Evolutionary conservation across 148 eudicot species (phyloP).

Genomic region (Camellia sinensis): DNA sequence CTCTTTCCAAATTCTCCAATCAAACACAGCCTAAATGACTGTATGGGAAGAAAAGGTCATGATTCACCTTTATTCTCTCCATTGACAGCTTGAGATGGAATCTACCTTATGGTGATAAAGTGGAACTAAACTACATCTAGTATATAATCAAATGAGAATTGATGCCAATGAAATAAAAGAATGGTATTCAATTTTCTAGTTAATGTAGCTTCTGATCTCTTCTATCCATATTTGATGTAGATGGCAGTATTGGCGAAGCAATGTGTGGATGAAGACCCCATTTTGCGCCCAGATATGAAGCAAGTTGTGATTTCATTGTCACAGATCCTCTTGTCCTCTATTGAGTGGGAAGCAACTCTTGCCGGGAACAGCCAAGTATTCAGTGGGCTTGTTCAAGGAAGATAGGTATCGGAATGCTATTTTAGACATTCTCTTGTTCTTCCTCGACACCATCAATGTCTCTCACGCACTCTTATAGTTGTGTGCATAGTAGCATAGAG

Average conservation of each 20-base stretch:
- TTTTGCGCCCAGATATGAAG: conserved; percentile 90
- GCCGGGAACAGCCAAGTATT: conserved; percentile 96
- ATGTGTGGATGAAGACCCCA: conserved; percentile 91
- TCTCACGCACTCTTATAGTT: background rate
- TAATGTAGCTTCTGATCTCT: background rate
- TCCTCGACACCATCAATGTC: background rate
- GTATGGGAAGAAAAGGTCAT: background rate
- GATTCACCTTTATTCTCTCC: background rate
- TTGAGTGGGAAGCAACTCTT: conserved; percentile 98
- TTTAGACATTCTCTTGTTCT: background rate
- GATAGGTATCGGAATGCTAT: conserved; percentile 26
- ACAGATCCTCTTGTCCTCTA: conserved; percentile 81
- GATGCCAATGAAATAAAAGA: background rate
- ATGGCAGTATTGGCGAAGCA: conserved; percentile 83
- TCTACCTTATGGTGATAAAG: no score
- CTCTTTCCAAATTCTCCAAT: no score
- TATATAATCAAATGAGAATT: background rate
- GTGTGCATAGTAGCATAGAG: background rate
- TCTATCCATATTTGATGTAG: conserved; percentile 24
- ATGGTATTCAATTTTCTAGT: background rate
- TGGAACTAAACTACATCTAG: background rate
- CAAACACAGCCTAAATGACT: background rate
- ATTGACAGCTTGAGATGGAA: background rate
- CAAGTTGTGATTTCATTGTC: conserved; percentile 84
- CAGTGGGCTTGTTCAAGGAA: conserved; percentile 93